phyloP scores from a whole-genome alignment of 495 filamentous ascomycete genomes.

The Penicillium antarcticum region DNA sequence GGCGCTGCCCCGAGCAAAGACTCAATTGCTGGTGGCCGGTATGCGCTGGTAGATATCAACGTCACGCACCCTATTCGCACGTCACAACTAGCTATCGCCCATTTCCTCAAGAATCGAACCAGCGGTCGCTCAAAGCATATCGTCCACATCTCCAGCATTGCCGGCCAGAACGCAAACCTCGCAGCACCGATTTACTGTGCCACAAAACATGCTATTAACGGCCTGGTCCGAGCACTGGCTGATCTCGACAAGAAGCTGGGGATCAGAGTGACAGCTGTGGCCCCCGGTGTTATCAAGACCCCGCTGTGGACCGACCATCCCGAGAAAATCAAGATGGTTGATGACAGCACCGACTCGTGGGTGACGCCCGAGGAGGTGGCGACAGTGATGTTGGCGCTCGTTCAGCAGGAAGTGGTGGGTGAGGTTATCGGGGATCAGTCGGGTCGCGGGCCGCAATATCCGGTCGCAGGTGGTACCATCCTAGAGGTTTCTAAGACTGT shows the following conservation, averaged over 20 bases:
- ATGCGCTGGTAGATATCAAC: slow-evolving; percentile 63
- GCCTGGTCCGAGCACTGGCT: slow-evolving; percentile 54
- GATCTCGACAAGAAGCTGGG: slow-evolving; percentile 49
- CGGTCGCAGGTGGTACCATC: slow-evolving; percentile 47
- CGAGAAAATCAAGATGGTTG: slow-evolving; percentile 59
- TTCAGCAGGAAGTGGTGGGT: slow-evolving; percentile 47
- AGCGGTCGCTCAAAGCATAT: slow-evolving; percentile 46
- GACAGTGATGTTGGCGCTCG: slow-evolving; percentile 58
- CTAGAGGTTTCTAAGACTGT: slow-evolving; percentile 58
- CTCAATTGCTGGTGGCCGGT: slow-evolving; percentile 40
- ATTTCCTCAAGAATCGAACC: slow-evolving; percentile 42
- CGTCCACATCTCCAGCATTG: slow-evolving; percentile 60
- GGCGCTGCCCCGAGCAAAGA: slow-evolving; percentile 49
- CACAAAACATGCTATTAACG: slow-evolving; percentile 60
- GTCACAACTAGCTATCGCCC: slow-evolving; percentile 61
- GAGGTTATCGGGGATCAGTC: slow-evolving; percentile 40
- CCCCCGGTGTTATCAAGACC: slow-evolving; percentile 65
- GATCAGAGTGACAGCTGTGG: slow-evolving; percentile 63
- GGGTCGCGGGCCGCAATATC: slow-evolving; percentile 29
- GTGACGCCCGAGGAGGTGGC: slow-evolving; percentile 64
- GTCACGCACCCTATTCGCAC: slow-evolving; percentile 66
- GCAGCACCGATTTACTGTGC: slow-evolving; percentile 57
- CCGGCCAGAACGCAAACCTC: slow-evolving; percentile 52
- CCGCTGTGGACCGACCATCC: slow-evolving; percentile 67
- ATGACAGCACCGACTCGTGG: slow-evolving; percentile 52